phyloP scores from a whole-genome alignment of 805 yeast species.

The Wickerhamomyces ciferrii region DNA sequence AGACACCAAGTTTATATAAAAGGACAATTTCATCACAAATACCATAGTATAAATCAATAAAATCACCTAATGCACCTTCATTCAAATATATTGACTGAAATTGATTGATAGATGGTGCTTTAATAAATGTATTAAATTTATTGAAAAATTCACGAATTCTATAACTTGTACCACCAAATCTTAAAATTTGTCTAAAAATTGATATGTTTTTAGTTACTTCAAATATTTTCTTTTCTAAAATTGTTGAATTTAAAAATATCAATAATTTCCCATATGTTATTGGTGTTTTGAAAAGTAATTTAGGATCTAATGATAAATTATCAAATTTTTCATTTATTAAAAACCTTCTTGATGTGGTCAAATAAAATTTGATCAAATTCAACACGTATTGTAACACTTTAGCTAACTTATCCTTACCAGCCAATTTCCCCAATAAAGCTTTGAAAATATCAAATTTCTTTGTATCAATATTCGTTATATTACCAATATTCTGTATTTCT shows the following conservation, averaged over 20 bases:
- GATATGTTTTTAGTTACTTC: constrained; percentile 44
- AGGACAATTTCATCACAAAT: constrained; percentile 59
- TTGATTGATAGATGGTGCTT: constrained; percentile 10
- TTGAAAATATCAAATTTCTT: constrained; percentile 38
- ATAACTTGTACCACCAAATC: constrained; percentile 70
- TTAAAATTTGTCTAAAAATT: constrained; percentile 58
- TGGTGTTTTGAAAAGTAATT: constrained; percentile 19
- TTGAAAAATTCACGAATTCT: constrained; percentile 34
- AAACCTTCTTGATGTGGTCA: constrained; percentile 32
- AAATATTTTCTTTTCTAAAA: constrained; percentile 28
- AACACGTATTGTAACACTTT: constrained; percentile 57
- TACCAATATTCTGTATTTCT: neutral
- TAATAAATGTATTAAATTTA: constrained; percentile 24
- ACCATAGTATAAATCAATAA: constrained; percentile 56
- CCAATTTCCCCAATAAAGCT: constrained; percentile 45
- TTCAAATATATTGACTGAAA: constrained; percentile 31
- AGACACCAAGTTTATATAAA: constrained; percentile 47
- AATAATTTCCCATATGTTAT: constrained; percentile 18
- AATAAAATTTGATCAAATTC: constrained; percentile 44
- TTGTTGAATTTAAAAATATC: constrained; percentile 24
- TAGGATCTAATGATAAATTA: constrained; percentile 21
- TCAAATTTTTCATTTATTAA: constrained; percentile 22
- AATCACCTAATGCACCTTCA: constrained; percentile 42
- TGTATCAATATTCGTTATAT: neutral
- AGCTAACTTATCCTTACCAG: constrained; percentile 71